A percentile compares a stretch with the other conserved stretches of the same genome.
phyloP scores from a whole-genome alignment of 169 alveolate species.

The Amoebophrya sp. region DNA sequence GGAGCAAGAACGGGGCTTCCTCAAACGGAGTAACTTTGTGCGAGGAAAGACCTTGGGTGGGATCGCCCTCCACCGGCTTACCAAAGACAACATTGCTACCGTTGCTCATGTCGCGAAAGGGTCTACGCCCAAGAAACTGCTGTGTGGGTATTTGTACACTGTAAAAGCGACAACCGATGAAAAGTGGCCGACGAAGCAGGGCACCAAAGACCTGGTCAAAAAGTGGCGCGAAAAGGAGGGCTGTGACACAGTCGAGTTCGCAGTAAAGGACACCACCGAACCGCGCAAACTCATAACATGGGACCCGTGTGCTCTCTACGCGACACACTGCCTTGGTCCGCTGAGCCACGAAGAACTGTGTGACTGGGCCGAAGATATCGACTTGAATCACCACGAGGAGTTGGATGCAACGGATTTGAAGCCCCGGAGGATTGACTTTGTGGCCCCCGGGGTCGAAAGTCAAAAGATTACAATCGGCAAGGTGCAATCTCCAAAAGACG shows the following conservation, averaged over 20 bases:
- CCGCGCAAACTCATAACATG: background rate
- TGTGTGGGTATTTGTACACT: background rate
- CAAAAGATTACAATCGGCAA: background rate
- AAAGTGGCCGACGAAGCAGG: background rate
- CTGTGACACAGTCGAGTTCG: background rate
- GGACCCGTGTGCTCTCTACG: background rate
- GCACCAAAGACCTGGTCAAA: no score
- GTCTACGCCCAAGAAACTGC: background rate
- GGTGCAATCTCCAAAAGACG: no score
- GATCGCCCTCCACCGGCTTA: background rate
- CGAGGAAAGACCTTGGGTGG: no score
- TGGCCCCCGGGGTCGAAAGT: no score
- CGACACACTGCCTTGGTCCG: background rate
- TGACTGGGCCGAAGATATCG: no score
- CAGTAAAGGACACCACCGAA: background rate
- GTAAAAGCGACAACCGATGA: background rate
- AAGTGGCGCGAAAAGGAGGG: background rate
- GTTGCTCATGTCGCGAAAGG: no score
- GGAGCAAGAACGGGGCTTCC: no score
- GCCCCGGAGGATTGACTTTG: no score
- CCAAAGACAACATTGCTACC: background rate
- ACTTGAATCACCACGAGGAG: no score
- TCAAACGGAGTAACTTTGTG: no score
- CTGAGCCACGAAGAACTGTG: background rate
- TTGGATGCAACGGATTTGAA: background rate